These are phyloP conservation scores for Geotrichum europaeum DNA, from an alignment of 1,139 yeast genomes.

Conservation along the genomic window DNA sequence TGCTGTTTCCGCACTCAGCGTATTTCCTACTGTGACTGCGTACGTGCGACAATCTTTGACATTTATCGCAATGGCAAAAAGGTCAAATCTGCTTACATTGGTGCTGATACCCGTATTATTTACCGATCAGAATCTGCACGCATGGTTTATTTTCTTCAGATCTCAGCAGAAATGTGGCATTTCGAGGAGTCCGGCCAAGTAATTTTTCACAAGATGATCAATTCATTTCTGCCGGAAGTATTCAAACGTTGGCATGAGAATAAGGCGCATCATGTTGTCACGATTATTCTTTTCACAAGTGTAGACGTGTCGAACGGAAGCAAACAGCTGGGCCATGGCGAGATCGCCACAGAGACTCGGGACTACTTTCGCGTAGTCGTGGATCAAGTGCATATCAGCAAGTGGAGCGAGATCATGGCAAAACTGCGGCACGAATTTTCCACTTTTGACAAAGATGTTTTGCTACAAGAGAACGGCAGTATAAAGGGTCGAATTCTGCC, in stretches of 20 bases:
- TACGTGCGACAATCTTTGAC: constrained; percentile 57
- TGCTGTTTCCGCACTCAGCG: constrained; percentile 68
- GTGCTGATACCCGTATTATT: constrained; percentile 69
- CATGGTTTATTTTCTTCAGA: constrained; percentile 74
- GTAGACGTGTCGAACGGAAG: constrained; percentile 50
- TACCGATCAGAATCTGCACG: constrained; percentile 89
- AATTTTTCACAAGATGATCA: constrained; percentile 84
- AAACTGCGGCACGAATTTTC: constrained; percentile 79
- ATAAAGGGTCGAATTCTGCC: constrained; percentile 53
- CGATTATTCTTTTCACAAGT: constrained; percentile 82
- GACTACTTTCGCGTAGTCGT: constrained; percentile 92
- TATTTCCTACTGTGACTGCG: constrained; percentile 55
- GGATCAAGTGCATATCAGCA: constrained; percentile 78
- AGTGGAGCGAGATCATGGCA: constrained; percentile 90
- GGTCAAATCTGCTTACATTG: constrained; percentile 52
- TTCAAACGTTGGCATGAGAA: constrained; percentile 82
- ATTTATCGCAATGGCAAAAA: constrained; percentile 65
- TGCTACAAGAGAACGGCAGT: constrained; percentile 39
- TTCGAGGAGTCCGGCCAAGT: constrained; percentile 96
- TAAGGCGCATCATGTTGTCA: constrained; percentile 84
- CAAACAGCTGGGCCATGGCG: constrained; percentile 48
- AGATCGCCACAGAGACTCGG: constrained; percentile 57
- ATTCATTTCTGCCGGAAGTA: constrained; percentile 82
- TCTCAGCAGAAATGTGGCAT: constrained; percentile 96
- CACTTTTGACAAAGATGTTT: constrained; percentile 68